Evolutionary conservation across 2,329 filamentous ascomycete species (phyloP).

Genomic region (Fusarium buharicum): DNA sequence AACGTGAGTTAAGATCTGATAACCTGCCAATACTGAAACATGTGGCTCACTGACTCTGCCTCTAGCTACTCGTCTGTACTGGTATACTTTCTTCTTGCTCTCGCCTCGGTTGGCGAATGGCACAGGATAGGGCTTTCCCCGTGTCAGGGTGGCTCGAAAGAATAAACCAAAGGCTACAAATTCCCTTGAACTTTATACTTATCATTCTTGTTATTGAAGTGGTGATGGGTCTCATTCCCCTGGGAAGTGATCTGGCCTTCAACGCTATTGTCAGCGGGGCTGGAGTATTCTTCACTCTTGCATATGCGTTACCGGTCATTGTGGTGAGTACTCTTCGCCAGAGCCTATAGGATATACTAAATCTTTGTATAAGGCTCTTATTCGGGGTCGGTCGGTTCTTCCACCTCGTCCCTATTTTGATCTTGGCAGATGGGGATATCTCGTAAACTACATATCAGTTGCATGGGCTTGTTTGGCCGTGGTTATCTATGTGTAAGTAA

Average conservation of each 20-base stretch:
- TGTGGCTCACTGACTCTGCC: not conserved
- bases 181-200: conserved; percentile 11
- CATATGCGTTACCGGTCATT: conserved; percentile 8
- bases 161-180: conserved; percentile 4
- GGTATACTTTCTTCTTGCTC: conserved; percentile 14
- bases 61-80: conserved; percentile 13
- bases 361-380: not conserved
- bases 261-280: conserved; percentile 22
- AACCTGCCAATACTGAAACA: rapidly evolving
- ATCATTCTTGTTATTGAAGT: conserved; percentile 8
- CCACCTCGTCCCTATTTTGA: conserved; percentile 13
- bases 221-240: conserved; percentile 11
- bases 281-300: conserved; percentile 5
- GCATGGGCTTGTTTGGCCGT: conserved; percentile 11
- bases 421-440: conserved; percentile 16
- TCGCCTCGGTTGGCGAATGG: conserved; percentile 26
- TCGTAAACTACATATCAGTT: conserved; percentile 10
- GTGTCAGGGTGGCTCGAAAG: conserved; percentile 6
- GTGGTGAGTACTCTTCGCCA: not conserved
- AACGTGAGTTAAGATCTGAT: not conserved
- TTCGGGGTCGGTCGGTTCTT: conserved; percentile 9
- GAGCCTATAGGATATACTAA: rapidly evolving
- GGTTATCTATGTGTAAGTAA: conserved; percentile 13
- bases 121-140: conserved; percentile 18
- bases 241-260: conserved; percentile 16